phyloP scores from a whole-genome alignment of 345 rosid genomes.

The Cardamine resedifolia region DNA sequence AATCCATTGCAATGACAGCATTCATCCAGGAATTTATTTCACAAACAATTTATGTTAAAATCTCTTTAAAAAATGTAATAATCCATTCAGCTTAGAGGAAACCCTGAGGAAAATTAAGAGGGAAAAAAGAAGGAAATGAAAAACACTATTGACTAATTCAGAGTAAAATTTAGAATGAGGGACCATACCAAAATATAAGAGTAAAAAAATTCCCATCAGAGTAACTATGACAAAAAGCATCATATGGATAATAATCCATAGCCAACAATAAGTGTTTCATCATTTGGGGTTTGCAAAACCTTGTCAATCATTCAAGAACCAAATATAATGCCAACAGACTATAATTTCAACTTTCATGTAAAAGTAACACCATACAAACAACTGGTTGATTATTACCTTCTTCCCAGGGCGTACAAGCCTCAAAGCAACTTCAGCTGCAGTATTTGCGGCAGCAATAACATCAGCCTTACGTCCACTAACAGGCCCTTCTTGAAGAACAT shows the following conservation, averaged over 20 bases:
- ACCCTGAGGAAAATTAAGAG: not conserved
- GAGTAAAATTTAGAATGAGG: too few relatives aligned
- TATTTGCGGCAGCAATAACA: slow-evolving; percentile 88
- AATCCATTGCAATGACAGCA: not conserved
- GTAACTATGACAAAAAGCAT: slow-evolving; percentile 83
- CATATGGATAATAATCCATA: slow-evolving; percentile 65
- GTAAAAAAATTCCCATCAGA: slow-evolving; percentile 52
- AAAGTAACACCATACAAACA: not conserved
- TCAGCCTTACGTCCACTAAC: slow-evolving; percentile 79
- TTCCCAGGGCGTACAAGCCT: slow-evolving; percentile 97
- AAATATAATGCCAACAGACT: not conserved
- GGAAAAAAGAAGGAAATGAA: not conserved
- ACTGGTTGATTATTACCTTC: slow-evolving; percentile 50
- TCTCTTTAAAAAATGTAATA: not conserved
- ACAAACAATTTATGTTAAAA: not conserved
- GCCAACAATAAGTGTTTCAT: slow-evolving; percentile 51
- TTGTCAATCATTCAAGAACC: not conserved
- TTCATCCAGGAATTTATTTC: not conserved
- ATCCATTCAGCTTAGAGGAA: not conserved
- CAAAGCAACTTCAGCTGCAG: slow-evolving; percentile 97
- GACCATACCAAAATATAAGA: not conserved
- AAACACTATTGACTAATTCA: too few relatives aligned
- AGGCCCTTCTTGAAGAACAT: slow-evolving; percentile 74
- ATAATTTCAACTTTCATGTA: not conserved
- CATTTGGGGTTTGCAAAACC: slow-evolving; percentile 50